Evolutionary conservation across 106 monocot species (phyloP).

Genomic region (Allium cepa): DNA sequence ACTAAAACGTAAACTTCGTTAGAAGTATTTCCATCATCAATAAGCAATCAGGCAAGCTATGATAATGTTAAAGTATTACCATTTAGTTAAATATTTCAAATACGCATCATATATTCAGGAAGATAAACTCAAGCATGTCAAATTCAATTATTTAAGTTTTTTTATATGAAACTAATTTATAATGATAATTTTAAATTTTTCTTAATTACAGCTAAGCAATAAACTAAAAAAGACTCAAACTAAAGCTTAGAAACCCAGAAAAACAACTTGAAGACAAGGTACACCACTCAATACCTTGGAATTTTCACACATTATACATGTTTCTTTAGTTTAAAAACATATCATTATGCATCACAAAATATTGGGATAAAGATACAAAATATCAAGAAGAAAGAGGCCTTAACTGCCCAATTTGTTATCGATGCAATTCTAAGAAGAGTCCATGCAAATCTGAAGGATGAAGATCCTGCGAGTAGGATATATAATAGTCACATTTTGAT

Average conservation of each 20-base stretch:
- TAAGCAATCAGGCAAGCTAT: too few species aligned
- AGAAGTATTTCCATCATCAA: too few species aligned
- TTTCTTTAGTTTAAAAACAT: not conserved
- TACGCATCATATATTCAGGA: constrained; percentile 5
- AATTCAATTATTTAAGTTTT: too few species aligned
- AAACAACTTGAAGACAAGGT: constrained; percentile 37
- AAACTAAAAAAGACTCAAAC: constrained; percentile 26
- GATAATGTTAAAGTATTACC: too few species aligned
- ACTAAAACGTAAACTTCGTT: too few species aligned
- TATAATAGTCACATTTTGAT: not conserved
- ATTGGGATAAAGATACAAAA: constrained; percentile 45
- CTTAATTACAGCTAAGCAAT: constrained; percentile 27
- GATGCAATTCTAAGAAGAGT: constrained; percentile 63
- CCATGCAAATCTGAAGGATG: constrained; percentile 37
- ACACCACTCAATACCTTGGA: too few species aligned
- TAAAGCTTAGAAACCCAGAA: constrained; percentile 19
- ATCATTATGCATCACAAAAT: constrained; percentile 32
- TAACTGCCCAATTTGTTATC: constrained; percentile 55
- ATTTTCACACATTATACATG: not conserved
- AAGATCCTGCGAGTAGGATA: not conserved
- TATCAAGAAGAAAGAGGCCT: constrained; percentile 53
- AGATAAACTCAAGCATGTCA: constrained; percentile 15
- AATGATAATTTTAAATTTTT: not conserved
- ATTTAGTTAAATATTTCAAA: too few species aligned
- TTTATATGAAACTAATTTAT: not conserved